Conservation (phyloP, 768 basidiomycete species). For the Suillus alpinus region DNA sequence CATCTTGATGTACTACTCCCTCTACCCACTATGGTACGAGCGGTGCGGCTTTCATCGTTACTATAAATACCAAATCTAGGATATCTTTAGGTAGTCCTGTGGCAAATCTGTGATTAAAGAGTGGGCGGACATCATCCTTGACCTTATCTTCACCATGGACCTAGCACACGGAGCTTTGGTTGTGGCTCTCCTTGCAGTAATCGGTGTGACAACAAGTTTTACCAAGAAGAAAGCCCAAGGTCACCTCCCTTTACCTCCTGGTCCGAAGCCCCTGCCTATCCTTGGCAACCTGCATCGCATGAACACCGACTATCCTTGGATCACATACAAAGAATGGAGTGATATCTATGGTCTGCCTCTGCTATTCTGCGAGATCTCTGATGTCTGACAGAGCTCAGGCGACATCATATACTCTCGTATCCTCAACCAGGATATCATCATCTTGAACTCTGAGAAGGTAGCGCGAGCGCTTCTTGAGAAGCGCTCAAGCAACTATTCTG, state of each 20-base stretch:
- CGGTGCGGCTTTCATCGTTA: too few relatives aligned
- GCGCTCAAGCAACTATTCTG: conserved; percentile 41
- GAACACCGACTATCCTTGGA: conserved; percentile 29
- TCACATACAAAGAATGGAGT: conserved; percentile 23
- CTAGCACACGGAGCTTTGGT: not conserved
- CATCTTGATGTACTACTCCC: too few relatives aligned
- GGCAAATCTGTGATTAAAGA: not conserved
- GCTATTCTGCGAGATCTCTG: not conserved
- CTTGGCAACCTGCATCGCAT: conserved; percentile 47
- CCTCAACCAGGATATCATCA: conserved; percentile 40
- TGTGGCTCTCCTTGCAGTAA: not conserved
- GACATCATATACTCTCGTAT: conserved; percentile 41
- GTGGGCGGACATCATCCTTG: not conserved
- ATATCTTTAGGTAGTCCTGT: not conserved
- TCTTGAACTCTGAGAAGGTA: conserved; percentile 39
- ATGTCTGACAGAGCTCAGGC: conserved; percentile 22
- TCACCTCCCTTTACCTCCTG: conserved; percentile 44
- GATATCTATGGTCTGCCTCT: conserved; percentile 20
- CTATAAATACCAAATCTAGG: too few relatives aligned
- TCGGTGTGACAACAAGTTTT: not conserved
- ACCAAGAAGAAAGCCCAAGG: conserved; percentile 1
- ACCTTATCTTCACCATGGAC: not conserved
- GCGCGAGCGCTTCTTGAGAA: conserved; percentile 42
- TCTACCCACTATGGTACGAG: too few relatives aligned
- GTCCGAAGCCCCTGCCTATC: conserved; percentile 44